These are phyloP conservation scores for Moesziomyces globuligerus DNA, from an alignment of 1,284 basidiomycete genomes.

Conservation along the genomic window DNA sequence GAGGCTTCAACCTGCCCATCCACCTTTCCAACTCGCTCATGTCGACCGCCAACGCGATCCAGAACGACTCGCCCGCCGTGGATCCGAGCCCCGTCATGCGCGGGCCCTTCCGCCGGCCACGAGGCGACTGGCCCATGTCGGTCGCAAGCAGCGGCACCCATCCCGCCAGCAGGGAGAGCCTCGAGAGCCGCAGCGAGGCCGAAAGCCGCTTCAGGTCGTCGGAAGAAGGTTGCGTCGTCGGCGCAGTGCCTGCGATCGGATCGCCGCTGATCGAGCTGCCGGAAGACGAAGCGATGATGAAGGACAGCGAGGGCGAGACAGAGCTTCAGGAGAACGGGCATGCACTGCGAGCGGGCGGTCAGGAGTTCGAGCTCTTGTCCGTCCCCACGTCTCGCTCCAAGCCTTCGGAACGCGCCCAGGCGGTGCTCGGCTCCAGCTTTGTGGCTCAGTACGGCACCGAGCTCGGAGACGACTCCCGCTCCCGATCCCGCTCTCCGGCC, in stretches of 20 bases:
- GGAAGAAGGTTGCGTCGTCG: slow-evolving; percentile 9
- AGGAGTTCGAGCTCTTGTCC: slow-evolving; percentile 22
- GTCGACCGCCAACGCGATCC: slow-evolving; percentile 16
- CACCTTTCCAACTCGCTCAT: slow-evolving; percentile 42
- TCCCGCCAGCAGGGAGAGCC: slow-evolving; percentile 14
- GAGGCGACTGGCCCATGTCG: slow-evolving; percentile 44
- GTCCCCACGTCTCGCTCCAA: slow-evolving; percentile 4
- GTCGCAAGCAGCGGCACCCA: slow-evolving; percentile 30
- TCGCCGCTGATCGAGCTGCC: slow-evolving; percentile 28
- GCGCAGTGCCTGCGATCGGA: slow-evolving; percentile 7
- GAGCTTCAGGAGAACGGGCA: too few species aligned
- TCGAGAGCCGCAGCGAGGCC: slow-evolving; percentile 13
- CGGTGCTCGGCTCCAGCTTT: slow-evolving; percentile 41
- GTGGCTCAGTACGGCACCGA: slow-evolving; percentile 33
- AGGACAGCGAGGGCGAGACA: background rate
- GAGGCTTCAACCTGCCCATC: slow-evolving; percentile 42
- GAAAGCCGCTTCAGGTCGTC: slow-evolving; percentile 18
- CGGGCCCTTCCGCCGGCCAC: slow-evolving; percentile 15
- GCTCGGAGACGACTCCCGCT: slow-evolving; percentile 19
- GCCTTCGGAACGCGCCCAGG: slow-evolving; percentile 38
- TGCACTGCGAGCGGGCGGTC: background rate
- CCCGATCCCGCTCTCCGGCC: slow-evolving; percentile 9
- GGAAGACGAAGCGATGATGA: slow-evolving; percentile 20
- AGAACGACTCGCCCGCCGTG: slow-evolving; percentile 13
- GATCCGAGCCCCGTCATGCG: slow-evolving; percentile 14